Percentiles rank a stretch among this genome's conserved stretches.
phyloP scores from a whole-genome alignment of 345 rosid species.

The Noccaea bulbosa region DNA sequence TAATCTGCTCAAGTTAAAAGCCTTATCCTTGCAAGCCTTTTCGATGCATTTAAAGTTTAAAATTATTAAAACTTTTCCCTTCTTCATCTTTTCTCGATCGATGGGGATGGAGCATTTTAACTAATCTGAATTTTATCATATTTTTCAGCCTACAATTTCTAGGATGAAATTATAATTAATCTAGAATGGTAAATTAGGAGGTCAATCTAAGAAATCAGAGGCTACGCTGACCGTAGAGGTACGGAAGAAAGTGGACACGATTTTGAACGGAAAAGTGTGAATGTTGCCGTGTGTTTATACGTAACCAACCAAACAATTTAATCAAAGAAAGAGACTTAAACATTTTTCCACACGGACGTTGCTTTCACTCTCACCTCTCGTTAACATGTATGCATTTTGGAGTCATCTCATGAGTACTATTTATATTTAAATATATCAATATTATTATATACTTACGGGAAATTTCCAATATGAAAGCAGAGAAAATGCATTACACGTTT shows the following conservation, averaged over 20 bases:
- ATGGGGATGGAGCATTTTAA: background rate
- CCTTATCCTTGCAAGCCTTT: background rate
- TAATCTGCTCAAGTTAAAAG: background rate
- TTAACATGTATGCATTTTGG: slow-evolving; percentile 19
- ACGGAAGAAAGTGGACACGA: background rate
- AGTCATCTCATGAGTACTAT: slow-evolving; percentile 9
- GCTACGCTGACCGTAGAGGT: slow-evolving; percentile 9
- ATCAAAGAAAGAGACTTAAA: slow-evolving; percentile 11
- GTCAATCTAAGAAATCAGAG: background rate
- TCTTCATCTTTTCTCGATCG: background rate
- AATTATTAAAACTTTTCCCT: too few species aligned
- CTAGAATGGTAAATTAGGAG: slow-evolving; percentile 11
- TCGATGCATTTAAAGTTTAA: background rate
- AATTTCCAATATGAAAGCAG: slow-evolving; percentile 3
- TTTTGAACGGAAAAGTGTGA: slow-evolving; percentile 33
- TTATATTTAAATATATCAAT: background rate
- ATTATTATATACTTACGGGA: background rate
- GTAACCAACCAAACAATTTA: slow-evolving; percentile 28
- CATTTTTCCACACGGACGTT: slow-evolving; percentile 39
- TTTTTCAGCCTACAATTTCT: background rate
- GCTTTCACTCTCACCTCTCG: slow-evolving; percentile 28
- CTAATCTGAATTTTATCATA: background rate
- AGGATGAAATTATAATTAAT: background rate
- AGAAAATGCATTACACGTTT: slow-evolving; percentile 35
- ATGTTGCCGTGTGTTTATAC: slow-evolving; percentile 29